Evolutionary conservation across 1,139 yeast genomes (phyloP).

Genomic region (Zhuliangozyma blackwelliae): DNA sequence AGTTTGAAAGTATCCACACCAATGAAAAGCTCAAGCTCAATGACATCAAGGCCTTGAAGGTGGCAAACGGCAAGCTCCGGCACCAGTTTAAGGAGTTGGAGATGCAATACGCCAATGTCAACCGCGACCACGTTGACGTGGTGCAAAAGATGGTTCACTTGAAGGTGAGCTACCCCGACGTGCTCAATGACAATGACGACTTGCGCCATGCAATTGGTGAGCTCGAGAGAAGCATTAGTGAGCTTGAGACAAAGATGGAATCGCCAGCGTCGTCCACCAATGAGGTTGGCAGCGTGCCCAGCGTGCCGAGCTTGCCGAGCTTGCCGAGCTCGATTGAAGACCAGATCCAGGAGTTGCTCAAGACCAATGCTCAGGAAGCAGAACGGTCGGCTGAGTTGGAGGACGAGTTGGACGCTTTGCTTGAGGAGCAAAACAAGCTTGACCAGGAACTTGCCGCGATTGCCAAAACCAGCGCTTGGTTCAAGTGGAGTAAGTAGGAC

Average conservation of each 20-base stretch:
- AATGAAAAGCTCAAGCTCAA: slow-evolving; percentile 63
- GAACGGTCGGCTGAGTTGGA: slow-evolving; percentile 54
- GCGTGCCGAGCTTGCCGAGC: background rate
- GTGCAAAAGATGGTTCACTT: slow-evolving; percentile 42
- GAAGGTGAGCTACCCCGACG: slow-evolving; percentile 41
- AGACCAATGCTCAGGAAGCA: slow-evolving; percentile 52
- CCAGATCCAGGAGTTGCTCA: slow-evolving; percentile 44
- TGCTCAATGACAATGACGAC: slow-evolving; percentile 73
- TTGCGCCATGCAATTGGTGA: slow-evolving; percentile 61
- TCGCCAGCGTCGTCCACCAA: slow-evolving; percentile 12
- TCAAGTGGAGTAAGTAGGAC: slow-evolving; percentile 22
- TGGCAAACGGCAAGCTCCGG: slow-evolving; percentile 68
- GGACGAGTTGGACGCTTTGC: slow-evolving; percentile 35
- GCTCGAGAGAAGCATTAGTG: slow-evolving; percentile 49
- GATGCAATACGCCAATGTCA: slow-evolving; percentile 61
- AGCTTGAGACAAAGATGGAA: slow-evolving; percentile 41
- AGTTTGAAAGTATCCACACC: slow-evolving; percentile 68
- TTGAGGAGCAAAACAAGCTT: slow-evolving; percentile 25
- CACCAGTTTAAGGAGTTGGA: slow-evolving; percentile 74
- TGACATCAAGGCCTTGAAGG: slow-evolving; percentile 63
- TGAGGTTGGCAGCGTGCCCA: slow-evolving; percentile 1
- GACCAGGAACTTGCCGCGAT: slow-evolving; percentile 23
- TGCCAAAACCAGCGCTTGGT: slow-evolving; percentile 23
- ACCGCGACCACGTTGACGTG: slow-evolving; percentile 62
- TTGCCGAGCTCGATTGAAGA: slow-evolving; percentile 41